Base-by-base conservation (phyloP, 306 rosid genomes). In the Ammopiptanthus mongolicus region DNA sequence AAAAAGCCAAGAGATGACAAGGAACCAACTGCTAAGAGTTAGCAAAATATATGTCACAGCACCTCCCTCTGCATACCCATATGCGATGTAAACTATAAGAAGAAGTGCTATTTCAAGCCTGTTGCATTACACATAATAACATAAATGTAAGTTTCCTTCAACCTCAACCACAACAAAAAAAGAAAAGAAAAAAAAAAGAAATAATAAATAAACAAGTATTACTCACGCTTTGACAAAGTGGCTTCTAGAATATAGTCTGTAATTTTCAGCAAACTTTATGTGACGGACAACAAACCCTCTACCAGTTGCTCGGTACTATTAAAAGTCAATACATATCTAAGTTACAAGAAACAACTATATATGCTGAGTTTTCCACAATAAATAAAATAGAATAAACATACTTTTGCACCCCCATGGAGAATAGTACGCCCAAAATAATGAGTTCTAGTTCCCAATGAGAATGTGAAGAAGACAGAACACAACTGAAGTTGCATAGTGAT, bases 361-460 rank as follows among this genome's bases (percentile, higher is more conserved):
- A 22, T 47, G 56, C 42, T 11, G 23, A 51, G 29, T 42, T 50
- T 33, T 81, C 23, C 39, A 11, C 50, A 76, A 75, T 22, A 22
- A 58, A 22, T 1, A 17, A 31, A 50, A 57, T 19, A 72, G 12
- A 18, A 29, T 13, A 33, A 61, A 79, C 92, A 39, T 86, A 90
- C 98, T 75, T 94, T 94, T 72, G 98, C 98, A 69, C 98, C 98
- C 62, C 98, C 98, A 57, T 94, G 98, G 73, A 94, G 97, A 83
- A 94, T 84, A 5, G 98, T 94, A 37, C 98, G 94, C 44, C 98
- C 98, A 86, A 94, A 94, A 86, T 91, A 94, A 80, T 94, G 98
- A 83, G 98, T 91, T 87, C 87, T 87, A 64, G 98, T 94, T 69
- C 98, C 98, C 76, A 94, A 79, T 6, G 98, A 94, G 86, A 94